Base-by-base conservation (phyloP, 2,329 filamentous ascomycete genomes). In the Claviceps sp. region DNA sequence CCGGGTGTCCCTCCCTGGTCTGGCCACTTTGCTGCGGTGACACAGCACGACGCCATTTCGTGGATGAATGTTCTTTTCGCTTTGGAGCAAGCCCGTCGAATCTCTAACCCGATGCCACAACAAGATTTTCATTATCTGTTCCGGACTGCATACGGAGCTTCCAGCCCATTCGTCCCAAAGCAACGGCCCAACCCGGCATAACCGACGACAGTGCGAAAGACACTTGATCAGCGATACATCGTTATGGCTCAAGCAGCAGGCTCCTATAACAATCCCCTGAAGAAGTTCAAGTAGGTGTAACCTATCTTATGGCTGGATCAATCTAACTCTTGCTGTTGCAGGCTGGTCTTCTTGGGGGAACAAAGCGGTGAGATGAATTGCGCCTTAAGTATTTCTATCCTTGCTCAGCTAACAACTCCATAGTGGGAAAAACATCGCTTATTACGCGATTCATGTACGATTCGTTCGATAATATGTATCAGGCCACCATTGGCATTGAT, bases 371-470 rank as follows among this genome's bases (percentile, higher is more conserved):
- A 69, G 82, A 58, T 50, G 50, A 55, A 49, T 43, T 54, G 53
- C 11, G 14, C n/a, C 7, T 40, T 34, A n/a, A 30, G 7, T 20
- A 11, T 20, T 22, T 14, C 18, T 1, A 47, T 43, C 4, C n/a
- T 45, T 8, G 24, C 5, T 34, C 7, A 36, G 59, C 66, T 65
- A 58, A 67, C 48, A 47, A 45, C 47, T 50, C 50, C 54, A 58
- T 68, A 97, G 93, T 98, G 63, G 93, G 93, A 67, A 98, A 98
- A 76, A 98, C 93, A 36, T 98, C 93, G 56, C 75, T 98, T 62
- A 98, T 98, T 69, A 98, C 93, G 59, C 85, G 93, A 58, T 98
- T 98, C 77, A 98, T 98, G 93, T 98, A 98, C 78, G 93, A 98
- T 72, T 97, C 93, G 47, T 98, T 98, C 76, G 93, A 98, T 77